phyloP scores from a whole-genome alignment of 2,329 filamentous ascomycete species.

The Lachnellula arida region DNA sequence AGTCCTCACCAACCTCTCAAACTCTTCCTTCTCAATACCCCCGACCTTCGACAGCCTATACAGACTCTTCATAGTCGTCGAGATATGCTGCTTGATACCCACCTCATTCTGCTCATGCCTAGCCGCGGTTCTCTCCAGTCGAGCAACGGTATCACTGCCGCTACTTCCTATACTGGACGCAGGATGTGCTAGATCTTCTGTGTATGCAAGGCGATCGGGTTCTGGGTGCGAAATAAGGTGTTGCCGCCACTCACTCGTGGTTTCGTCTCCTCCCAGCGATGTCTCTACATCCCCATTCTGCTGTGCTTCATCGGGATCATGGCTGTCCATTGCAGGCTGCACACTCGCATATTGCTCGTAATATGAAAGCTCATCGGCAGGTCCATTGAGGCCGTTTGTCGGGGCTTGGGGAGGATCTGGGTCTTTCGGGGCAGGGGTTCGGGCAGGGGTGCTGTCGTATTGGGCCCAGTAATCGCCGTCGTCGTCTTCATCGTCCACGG shows the following conservation, averaged over 20 bases:
- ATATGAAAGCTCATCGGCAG: conserved; percentile 61
- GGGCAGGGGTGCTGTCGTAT: conserved; percentile 67
- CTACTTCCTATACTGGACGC: conserved; percentile 53
- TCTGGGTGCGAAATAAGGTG: conserved; percentile 14
- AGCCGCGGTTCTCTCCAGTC: conserved; percentile 41
- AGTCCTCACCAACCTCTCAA: conserved; percentile 64
- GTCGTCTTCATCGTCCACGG: conserved; percentile 53
- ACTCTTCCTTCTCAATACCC: conserved; percentile 71
- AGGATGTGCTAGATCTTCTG: conserved; percentile 44
- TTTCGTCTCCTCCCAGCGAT: conserved; percentile 41
- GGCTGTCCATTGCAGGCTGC: conserved; percentile 74
- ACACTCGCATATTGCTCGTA: conserved; percentile 73
- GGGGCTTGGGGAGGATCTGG: conserved; percentile 46
- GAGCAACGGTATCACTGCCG: conserved; percentile 54
- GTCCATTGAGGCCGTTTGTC: conserved; percentile 7
- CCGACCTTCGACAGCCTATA: conserved; percentile 65
- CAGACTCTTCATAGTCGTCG: conserved; percentile 70
- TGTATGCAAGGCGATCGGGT: conserved; percentile 9
- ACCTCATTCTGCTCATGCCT: conserved; percentile 61
- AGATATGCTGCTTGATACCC: conserved; percentile 74
- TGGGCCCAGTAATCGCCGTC: conserved; percentile 78
- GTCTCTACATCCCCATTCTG: conserved; percentile 38
- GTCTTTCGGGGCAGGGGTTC: conserved; percentile 59
- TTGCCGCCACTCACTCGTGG: conserved; percentile 29
- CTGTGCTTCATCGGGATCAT: conserved; percentile 69